A percentile compares a stretch with the other conserved stretches of the same genome.
Evolutionary conservation across 2,329 filamentous ascomycete species (phyloP).

Genomic region (Colletotrichum neosansevieriae): DNA sequence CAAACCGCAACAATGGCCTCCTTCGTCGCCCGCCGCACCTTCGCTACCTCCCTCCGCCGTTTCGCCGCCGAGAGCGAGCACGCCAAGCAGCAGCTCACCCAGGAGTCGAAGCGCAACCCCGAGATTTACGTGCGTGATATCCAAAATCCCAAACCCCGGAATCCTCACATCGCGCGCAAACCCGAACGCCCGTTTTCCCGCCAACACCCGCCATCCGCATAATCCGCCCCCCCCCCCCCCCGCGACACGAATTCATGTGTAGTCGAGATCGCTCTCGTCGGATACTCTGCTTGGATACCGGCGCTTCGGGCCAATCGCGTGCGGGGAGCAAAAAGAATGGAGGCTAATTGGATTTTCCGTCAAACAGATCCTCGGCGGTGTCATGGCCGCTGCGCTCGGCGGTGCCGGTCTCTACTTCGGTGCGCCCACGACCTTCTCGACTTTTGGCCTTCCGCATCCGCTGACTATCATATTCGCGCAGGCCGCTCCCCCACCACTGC

Average conservation of each 20-base stretch:
- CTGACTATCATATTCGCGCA: slow-evolving; percentile 49
- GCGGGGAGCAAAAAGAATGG: slow-evolving; percentile 1
- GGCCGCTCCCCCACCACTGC: slow-evolving; percentile 87
- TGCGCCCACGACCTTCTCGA: slow-evolving; percentile 52
- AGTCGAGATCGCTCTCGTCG: not conserved
- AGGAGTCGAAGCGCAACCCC: slow-evolving; percentile 68
- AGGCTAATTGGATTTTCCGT: slow-evolving; percentile 32
- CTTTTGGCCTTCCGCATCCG: slow-evolving; percentile 41
- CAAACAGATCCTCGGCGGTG: slow-evolving; percentile 83
- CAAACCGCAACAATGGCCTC: slow-evolving; percentile 64
- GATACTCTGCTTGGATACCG: not conserved
- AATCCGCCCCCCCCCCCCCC: too few species aligned
- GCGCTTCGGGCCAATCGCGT: slow-evolving; percentile 6
- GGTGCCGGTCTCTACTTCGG: slow-evolving; percentile 92
- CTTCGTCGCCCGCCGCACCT: slow-evolving; percentile 66
- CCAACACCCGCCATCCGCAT: not conserved
- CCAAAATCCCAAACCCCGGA: slow-evolving; percentile 34
- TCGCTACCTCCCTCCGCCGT: slow-evolving; percentile 66
- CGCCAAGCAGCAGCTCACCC: slow-evolving; percentile 63
- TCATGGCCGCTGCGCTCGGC: slow-evolving; percentile 90
- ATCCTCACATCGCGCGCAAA: slow-evolving; percentile 19
- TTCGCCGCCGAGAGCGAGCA: slow-evolving; percentile 55
- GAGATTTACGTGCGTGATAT: slow-evolving; percentile 57
- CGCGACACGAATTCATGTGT: not conserved
- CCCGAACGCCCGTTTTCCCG: slow-evolving; percentile 18